Evolutionary conservation across 2,329 filamentous ascomycete genomes (phyloP), one percentile per base, ranked within the genome.

Genomic region (Raffaelea albimanens): DNA sequence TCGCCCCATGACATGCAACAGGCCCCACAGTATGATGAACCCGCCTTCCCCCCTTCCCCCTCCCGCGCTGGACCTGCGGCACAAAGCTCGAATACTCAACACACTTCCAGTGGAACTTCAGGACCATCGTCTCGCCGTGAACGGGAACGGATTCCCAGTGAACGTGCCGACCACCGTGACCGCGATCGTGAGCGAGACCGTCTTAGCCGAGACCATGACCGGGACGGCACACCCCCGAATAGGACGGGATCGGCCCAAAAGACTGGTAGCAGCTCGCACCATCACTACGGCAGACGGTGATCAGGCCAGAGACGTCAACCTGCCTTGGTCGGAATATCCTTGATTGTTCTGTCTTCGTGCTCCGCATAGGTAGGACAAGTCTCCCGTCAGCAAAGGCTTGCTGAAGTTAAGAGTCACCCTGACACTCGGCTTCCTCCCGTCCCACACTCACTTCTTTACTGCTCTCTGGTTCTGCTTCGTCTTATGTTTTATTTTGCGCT

Each of bases 11-110:
- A 62, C 13, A 29, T 50, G 22, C 36, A 49, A 23, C 50, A 48
- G 45, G 40, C 50, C 57, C 66, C 67, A 64, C 71, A 74, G 67
- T 78, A 75, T 71, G 73, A 74, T 38, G 51, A 53, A 38, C 47
- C 52, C 43, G 42, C 45, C 40, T 51, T 20, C 36, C 45, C 50
- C 43, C 44, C 43, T 20, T 48, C 50, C 45, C 53, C 49, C 38
- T 23, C 49, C 43, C 50, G 45, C 20, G 10, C 52, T 44, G 52
- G 48, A 50, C 10, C 47, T 22, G 40, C 44, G 38, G 40, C 45
- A 21, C 2, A 49, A 45, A 52, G 43, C 36, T 46, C 46, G 40
- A 39, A 50, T 21, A 43, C 53, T 51, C 53, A 55, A 54, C 48
- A 48, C 11, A 43, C 41, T 46, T 46, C 46, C 41, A 55, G 50